Conservation (phyloP, 179 eudicot species). For the Carnegiea gigantea region DNA sequence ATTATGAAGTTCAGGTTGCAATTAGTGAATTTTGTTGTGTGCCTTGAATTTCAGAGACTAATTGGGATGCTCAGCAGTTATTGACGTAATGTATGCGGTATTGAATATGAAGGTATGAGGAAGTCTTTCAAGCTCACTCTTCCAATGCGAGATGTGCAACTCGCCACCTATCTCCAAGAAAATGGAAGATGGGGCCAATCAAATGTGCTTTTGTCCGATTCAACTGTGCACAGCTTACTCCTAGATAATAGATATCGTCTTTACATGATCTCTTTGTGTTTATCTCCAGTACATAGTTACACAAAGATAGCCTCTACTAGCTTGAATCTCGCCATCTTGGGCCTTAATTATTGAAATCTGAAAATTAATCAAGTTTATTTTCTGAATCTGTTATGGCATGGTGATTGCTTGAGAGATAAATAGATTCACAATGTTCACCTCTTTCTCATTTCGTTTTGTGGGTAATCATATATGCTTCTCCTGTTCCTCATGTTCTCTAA, state of each 20-base stretch:
- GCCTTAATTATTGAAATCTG: background rate
- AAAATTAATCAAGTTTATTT: background rate
- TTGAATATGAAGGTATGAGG: background rate
- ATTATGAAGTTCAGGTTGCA: background rate
- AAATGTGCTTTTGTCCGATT: too few species aligned
- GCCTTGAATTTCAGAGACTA: background rate
- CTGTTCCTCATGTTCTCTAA: background rate
- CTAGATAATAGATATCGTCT: background rate
- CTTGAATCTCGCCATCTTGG: background rate
- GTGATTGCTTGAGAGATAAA: background rate
- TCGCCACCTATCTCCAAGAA: too few species aligned
- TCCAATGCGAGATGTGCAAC: background rate
- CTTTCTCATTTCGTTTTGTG: background rate
- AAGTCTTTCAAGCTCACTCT: background rate
- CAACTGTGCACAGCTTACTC: too few species aligned
- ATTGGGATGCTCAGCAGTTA: background rate
- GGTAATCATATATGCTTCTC: background rate
- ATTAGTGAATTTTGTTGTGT: background rate
- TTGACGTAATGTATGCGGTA: background rate
- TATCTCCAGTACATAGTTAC: background rate
- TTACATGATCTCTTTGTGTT: background rate
- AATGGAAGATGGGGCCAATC: too few species aligned
- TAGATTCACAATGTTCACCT: background rate
- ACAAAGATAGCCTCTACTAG: background rate
- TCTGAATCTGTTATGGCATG: background rate